Conservation (phyloP, 2,329 filamentous ascomycete species). For the Trichoderma lentiforme region DNA sequence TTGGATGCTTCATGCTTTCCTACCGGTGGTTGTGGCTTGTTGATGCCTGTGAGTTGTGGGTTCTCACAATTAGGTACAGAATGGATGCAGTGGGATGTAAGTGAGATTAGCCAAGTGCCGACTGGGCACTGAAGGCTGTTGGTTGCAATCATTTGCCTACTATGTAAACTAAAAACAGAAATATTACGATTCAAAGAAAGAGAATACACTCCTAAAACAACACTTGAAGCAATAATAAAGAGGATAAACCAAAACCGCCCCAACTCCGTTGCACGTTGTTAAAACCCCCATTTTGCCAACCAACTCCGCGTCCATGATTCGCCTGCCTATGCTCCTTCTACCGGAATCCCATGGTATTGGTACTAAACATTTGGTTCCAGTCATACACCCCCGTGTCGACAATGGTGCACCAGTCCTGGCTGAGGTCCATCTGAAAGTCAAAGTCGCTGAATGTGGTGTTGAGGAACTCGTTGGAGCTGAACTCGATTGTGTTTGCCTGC, state of each 20-base stretch:
- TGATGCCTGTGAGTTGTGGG: background rate
- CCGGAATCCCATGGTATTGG: background rate
- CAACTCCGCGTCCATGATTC: background rate
- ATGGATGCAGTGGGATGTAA: background rate
- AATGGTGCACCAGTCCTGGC: constrained; percentile 13
- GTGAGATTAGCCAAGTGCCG: background rate
- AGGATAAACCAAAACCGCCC: background rate
- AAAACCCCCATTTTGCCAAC: background rate
- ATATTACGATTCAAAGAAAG: background rate
- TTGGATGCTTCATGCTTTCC: background rate
- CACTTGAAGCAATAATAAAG: background rate
- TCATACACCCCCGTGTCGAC: constrained; percentile 8
- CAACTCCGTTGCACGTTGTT: background rate
- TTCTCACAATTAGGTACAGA: background rate
- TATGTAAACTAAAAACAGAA: background rate
- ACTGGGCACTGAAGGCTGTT: background rate
- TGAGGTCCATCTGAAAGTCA: constrained; percentile 17
- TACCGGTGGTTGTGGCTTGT: background rate
- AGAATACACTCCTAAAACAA: background rate
- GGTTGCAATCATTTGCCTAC: background rate
- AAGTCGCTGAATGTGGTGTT: constrained; percentile 8
- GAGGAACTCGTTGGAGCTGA: constrained; percentile 16
- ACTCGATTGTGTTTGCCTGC: constrained; percentile 6
- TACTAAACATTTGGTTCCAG: constrained; percentile 12
- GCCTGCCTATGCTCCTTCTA: background rate